Evolutionary conservation across 495 filamentous ascomycete genomes (phyloP), one percentile per base, ranked within the genome.

Genomic region (Staphylotrichum longicolle): DNA sequence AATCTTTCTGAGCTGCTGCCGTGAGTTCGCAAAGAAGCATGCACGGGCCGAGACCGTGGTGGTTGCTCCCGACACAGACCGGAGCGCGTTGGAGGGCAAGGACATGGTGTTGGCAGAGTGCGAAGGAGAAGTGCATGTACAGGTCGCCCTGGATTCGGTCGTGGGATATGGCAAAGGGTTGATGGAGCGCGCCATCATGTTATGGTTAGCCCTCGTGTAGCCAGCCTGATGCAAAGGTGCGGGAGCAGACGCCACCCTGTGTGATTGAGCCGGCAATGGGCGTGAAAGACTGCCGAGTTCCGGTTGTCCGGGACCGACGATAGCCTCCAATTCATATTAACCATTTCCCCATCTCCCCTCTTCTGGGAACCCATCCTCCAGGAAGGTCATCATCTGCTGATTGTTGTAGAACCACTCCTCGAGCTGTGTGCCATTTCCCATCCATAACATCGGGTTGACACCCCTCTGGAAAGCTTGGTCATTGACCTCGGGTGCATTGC

Each of bases 361-460:
- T 2, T 58, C 64, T 4, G 58, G 32, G 10, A 83, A 55, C 63
- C 85, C 83, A 60, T 83, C 82, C 61, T 86, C 83, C 48, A 87
- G 57, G 47, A 88, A 64, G 0, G 80, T 80, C 78, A 86, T 79
- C 76, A 88, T 84, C 60, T 86, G 82, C 60, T 83, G 79, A 64
- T 85, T 85, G 3, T 84, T 83, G 34, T 82, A 85, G 58, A 85
- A 87, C 85, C 85, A 87, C 61, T 85, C 85, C 30, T 82, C 83
- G n/a, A 87, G 64, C 58, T 84, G 77, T 34, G 73, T 69, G 10
- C 72, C 79, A 75, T 61, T 64, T 5, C 62, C 66, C 66, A 64
- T 66, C 68, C 52, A 69, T 47, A 60, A 65, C 66, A 53, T 66
- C 50, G 64, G 68, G 46, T 61, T 70, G 41, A 58, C 69, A 34